Evolutionary conservation across 1,284 basidiomycete species (phyloP).

Genomic region (Mycosarcoma maydis): DNA sequence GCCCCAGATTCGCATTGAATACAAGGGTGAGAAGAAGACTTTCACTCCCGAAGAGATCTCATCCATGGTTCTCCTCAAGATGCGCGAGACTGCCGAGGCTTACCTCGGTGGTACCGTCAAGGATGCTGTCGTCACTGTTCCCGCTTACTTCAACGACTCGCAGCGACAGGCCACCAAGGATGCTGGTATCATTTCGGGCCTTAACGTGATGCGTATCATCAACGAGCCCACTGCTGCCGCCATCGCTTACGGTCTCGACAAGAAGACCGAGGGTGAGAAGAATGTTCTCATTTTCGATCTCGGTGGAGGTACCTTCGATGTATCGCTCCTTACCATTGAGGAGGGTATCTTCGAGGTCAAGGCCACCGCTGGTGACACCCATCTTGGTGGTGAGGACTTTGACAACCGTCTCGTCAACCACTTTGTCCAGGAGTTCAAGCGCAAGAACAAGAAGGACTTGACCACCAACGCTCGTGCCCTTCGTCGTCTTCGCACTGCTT

Average conservation of each 20-base stretch:
- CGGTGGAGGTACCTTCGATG: constrained; percentile 99
- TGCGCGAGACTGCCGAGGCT: constrained; percentile 98
- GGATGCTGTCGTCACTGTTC: constrained; percentile 89
- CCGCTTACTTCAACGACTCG: constrained; percentile 97
- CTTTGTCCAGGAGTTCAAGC: constrained; percentile 98
- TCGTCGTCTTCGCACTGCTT: constrained; percentile 95
- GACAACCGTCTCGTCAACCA: constrained; percentile 96
- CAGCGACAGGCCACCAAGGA: constrained; percentile 96
- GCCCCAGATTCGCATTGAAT: constrained; percentile 87
- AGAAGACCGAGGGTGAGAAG: constrained; percentile 85
- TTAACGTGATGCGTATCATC: constrained; percentile 94
- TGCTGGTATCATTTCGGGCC: constrained; percentile 85
- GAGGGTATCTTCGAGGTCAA: constrained; percentile 99
- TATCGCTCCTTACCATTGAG: constrained; percentile 95
- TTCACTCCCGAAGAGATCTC: constrained; percentile 97
- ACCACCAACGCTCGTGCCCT: constrained; percentile 92
- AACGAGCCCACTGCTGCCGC: constrained; percentile 95
- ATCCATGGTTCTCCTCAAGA: constrained; percentile 95
- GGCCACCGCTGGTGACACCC: constrained; percentile 98
- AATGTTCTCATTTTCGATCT: constrained; percentile 98
- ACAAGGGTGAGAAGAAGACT: constrained; percentile 89
- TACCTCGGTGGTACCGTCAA: constrained; percentile 84
- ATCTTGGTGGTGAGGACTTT: constrained; percentile 98
- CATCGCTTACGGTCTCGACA: constrained; percentile 89
- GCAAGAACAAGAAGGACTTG: constrained; percentile 97